Evolutionary conservation across 352 stramenopile species (phyloP).

Genomic region (Phytophthora pseudosyringae): DNA sequence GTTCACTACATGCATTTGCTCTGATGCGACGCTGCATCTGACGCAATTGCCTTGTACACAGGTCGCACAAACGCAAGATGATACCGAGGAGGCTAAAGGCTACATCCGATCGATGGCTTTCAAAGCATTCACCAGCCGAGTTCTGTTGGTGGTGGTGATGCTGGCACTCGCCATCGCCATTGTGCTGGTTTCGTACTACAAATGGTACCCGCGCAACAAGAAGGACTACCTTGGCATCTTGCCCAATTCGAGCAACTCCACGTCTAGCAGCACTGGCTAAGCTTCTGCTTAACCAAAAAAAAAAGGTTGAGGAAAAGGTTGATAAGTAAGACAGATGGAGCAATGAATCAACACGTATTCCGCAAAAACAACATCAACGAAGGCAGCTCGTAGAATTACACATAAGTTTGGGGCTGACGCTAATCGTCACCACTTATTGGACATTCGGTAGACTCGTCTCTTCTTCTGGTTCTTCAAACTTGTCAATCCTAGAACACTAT

Average conservation of each 20-base stretch:
- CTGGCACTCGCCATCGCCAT: slow-evolving; percentile 62
- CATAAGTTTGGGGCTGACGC: slow-evolving; percentile 14
- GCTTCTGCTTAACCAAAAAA: neutral
- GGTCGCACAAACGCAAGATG: slow-evolving; percentile 68
- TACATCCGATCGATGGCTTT: slow-evolving; percentile 60
- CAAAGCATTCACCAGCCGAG: slow-evolving; percentile 71
- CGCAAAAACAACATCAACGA: neutral
- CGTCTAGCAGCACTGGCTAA: slow-evolving; percentile 22
- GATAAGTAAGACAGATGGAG: slow-evolving; percentile 9
- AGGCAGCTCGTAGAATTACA: slow-evolving; percentile 28
- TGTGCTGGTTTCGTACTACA: slow-evolving; percentile 74
- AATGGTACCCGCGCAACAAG: slow-evolving; percentile 77
- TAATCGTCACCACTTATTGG: slow-evolving; percentile 24
- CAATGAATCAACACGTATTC: slow-evolving; percentile 12
- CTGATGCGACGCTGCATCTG: neutral
- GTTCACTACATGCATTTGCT: slow-evolving; percentile 1
- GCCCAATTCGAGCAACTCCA: slow-evolving; percentile 32
- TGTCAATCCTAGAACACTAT: slow-evolving; percentile 3
- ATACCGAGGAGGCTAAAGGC: slow-evolving; percentile 63
- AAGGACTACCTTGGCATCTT: slow-evolving; percentile 75
- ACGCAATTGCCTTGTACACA: slow-evolving; percentile 19
- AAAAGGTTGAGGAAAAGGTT: neutral
- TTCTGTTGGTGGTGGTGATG: slow-evolving; percentile 68
- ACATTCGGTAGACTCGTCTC: slow-evolving; percentile 12
- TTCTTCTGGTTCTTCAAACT: neutral